Evolutionary conservation across 176 grass and related monocot genomes (phyloP), one percentile per base, ranked within the genome.

Genomic region (Lolium rigidum): DNA sequence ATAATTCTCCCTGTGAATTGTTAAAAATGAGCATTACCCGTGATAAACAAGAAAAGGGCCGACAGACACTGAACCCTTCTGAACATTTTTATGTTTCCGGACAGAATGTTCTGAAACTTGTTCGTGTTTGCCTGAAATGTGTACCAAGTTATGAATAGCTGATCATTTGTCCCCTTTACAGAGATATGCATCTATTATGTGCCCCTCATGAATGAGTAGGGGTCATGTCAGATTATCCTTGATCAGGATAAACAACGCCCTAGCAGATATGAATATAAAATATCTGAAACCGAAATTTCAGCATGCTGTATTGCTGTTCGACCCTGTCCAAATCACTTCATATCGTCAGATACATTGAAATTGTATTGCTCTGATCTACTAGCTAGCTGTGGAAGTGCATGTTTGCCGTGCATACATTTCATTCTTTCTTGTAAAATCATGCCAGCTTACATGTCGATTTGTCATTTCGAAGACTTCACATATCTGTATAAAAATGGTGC

Each of bases 271-370:
- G 24, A 9, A 72, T 63, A 80, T 59, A 14, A 37, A 13, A 72
- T 63, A 80, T 59, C 69, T 85, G 68, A 67, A 81, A 67, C 37
- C 0, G 49, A 46, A 13, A 63, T 89, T 84, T 81, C 4, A 50
- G 43, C 60, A 49, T 11, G 43, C 35, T 48, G 28, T 43, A 43
- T 35, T 35, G 54, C 56, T 62, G 2, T 65, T 89, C 7, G 26
- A 52, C 12, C 15, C 16, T 70, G 74, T 39, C 57, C 10, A 78
- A 81, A 55, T 15, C 10, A 54, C 20, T 2, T 26, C 20, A 31
- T 67, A 66, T 69, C 1, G 31, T 35, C 31, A 35, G 31, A 35
- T 3, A 35, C 31, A 35, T 35, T 35, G 2, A 35, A 35, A 35
- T 77, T 55, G 50, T 20, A 6, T 76, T 46, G 54, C 46, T 75